Base-by-base conservation (phyloP, 1,139 yeast species). In the Debaryomyces udenii region DNA sequence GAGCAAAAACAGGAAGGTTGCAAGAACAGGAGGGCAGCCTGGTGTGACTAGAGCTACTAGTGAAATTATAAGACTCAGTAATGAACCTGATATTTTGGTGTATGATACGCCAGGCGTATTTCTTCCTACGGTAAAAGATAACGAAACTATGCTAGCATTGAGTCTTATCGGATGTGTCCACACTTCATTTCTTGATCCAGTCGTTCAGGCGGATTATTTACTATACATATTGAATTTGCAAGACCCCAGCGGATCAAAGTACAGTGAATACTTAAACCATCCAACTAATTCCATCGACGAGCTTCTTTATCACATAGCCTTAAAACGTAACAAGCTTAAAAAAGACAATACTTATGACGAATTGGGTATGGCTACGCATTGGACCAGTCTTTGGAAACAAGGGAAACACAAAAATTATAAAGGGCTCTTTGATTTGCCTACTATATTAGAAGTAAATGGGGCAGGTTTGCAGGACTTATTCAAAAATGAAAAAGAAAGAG, bases 101-200 rank as follows among this genome's bases (percentile, higher is more conserved):
- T 81, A 86, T 52, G 99, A 93, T 59, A 86, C 98, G 0, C 99
- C 99, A 0, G 99, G 99, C 0, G 91, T 93, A 9, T 81, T 89
- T 49, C 67, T 89, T 15, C 98, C 97, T 0, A 78, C 82, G 17
- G 87, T 85, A 6, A 76, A 77, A 41, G 78, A 78, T 50, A 62
- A 76, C 17, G 80, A 83, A 47, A 80, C 89, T 2, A 88, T 91
- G 95, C 68, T 91, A 30, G 78, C 86, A 3, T 68, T 93, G 32
- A 76, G 88, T 1, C 64, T 91, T 18, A 81, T 85, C 15, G 95
- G 96, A 1, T 83, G 95, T 42, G 86, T 91, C n/a, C 82, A 81
- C 44, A 68, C 80, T 2, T 75, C 79, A 7, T 73, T 80, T 24
- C 76, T 90, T 11, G 98, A 91, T 57, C 96, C 96, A 0, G 82